Percentiles rank a stretch among this genome's conserved stretches.
Conservation (phyloP, 192 early-diverging fungal genomes). For the Diversispora epigaea region DNA sequence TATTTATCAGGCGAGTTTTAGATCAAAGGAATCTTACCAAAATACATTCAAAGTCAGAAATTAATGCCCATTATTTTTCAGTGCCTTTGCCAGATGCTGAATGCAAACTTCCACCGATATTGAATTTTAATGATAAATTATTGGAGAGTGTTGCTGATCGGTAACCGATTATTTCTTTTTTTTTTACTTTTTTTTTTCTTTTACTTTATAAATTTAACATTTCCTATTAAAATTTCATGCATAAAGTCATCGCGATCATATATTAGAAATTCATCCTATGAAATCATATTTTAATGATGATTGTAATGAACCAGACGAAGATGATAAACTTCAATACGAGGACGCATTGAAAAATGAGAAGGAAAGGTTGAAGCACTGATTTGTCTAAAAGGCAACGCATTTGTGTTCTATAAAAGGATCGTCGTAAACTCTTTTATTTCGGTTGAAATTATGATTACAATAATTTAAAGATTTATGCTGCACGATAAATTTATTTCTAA, state of each 20-base stretch:
- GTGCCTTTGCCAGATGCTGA: background rate
- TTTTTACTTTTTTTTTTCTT: background rate
- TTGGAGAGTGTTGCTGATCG: background rate
- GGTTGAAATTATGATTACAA: too few relatives aligned
- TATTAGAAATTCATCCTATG: background rate
- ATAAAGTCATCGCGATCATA: background rate
- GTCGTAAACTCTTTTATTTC: too few relatives aligned
- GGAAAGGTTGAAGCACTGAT: too few relatives aligned
- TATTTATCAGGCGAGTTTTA: background rate
- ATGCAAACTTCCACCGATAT: background rate
- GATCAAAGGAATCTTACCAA: background rate
- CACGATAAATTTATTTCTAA: too few relatives aligned
- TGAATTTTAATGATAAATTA: slow-evolving; percentile 20
- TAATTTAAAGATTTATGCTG: too few relatives aligned
- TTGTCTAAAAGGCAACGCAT: too few relatives aligned
- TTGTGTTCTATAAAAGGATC: too few relatives aligned
- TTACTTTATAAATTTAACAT: background rate
- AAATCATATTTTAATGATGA: background rate
- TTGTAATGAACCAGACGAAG: background rate
- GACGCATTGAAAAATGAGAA: too few relatives aligned
- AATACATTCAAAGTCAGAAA: background rate
- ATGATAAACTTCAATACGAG: background rate
- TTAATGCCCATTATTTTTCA: background rate
- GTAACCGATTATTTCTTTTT: background rate
- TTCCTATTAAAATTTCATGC: background rate